These are phyloP conservation scores for Clavariopsis aquatica DNA, from an alignment of 495 filamentous ascomycete genomes.

Conservation along the genomic window DNA sequence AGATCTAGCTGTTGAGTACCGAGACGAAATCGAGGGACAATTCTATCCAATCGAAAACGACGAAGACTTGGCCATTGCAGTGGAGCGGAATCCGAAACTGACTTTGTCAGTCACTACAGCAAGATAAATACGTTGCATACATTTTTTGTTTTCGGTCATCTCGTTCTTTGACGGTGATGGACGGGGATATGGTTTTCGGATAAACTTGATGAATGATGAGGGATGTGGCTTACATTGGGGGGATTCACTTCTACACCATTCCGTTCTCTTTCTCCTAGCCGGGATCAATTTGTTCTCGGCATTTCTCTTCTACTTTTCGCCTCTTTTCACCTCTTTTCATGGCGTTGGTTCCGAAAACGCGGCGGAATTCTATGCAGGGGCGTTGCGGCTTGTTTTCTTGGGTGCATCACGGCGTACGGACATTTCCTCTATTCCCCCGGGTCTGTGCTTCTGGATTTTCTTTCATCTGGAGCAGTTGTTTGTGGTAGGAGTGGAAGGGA, in stretches of 20 bases:
- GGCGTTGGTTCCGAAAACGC: slow-evolving; percentile 7
- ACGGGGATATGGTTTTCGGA: neutral
- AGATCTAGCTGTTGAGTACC: slow-evolving; percentile 76
- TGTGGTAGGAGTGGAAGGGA: neutral
- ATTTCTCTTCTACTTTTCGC: neutral
- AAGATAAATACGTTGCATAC: neutral
- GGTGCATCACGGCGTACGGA: slow-evolving; percentile 17
- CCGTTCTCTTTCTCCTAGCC: neutral
- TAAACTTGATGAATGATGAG: slow-evolving; percentile 4
- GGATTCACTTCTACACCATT: neutral
- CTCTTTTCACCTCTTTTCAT: slow-evolving; percentile 6
- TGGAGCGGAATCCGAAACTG: slow-evolving; percentile 82
- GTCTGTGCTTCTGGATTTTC: neutral
- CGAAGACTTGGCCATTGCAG: slow-evolving; percentile 74
- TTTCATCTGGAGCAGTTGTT: neutral
- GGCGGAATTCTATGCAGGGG: neutral
- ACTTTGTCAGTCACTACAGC: slow-evolving; percentile 66
- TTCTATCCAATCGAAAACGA: slow-evolving; percentile 74
- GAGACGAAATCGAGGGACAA: slow-evolving; percentile 77
- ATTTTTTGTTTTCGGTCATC: neutral
- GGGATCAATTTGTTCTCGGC: neutral
- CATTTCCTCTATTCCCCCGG: slow-evolving; percentile 17
- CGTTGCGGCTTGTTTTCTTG: neutral
- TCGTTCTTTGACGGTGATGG: neutral
- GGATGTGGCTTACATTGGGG: neutral